Percentiles rank a stretch among this genome's conserved stretches.
These are phyloP conservation scores for Geum urbanum DNA, from an alignment of 306 rosid genomes.

Conservation along the genomic window DNA sequence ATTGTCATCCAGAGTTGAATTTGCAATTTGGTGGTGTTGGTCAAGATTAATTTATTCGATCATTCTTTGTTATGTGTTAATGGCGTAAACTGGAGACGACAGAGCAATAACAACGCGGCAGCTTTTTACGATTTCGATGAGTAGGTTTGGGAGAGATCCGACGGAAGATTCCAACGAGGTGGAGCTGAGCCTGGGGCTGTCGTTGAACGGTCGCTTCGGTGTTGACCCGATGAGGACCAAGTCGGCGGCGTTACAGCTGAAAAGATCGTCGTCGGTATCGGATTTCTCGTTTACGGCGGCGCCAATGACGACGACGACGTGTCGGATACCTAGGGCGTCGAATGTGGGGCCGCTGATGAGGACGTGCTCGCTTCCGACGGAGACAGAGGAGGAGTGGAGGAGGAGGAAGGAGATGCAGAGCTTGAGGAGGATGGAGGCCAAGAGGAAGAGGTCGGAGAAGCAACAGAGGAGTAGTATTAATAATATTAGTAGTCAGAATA, in stretches of 20 bases:
- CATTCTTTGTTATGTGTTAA: constrained; percentile 4
- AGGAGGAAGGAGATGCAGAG: constrained; percentile 77
- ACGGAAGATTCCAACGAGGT: constrained; percentile 31
- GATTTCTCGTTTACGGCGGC: constrained; percentile 25
- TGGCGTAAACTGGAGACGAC: constrained; percentile 44
- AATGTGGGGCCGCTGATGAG: constrained; percentile 31
- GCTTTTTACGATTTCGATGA: constrained; percentile 19
- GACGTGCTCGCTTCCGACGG: constrained; percentile 67
- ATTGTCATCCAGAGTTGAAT: too few species aligned
- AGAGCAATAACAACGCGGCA: constrained; percentile 18
- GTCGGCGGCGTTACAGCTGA: constrained; percentile 29
- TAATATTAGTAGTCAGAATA: background rate
- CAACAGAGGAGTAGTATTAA: constrained; percentile 39
- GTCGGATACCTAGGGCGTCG: constrained; percentile 1
- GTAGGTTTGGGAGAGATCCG: constrained; percentile 44
- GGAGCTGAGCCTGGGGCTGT: constrained; percentile 71
- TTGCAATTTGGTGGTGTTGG: too few species aligned
- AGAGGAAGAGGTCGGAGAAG: constrained; percentile 65
- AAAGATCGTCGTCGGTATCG: constrained; percentile 53
- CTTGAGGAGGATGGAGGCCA: constrained; percentile 64
- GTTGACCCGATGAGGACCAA: constrained; percentile 56
- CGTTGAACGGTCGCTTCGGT: constrained; percentile 75
- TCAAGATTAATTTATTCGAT: too few species aligned
- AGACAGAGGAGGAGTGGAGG: constrained; percentile 60
- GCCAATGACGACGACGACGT: background rate